These are phyloP conservation scores for Phaeosphaeriaceae sp. DNA, from an alignment of 2,329 filamentous ascomycete genomes.

Conservation along the genomic window DNA sequence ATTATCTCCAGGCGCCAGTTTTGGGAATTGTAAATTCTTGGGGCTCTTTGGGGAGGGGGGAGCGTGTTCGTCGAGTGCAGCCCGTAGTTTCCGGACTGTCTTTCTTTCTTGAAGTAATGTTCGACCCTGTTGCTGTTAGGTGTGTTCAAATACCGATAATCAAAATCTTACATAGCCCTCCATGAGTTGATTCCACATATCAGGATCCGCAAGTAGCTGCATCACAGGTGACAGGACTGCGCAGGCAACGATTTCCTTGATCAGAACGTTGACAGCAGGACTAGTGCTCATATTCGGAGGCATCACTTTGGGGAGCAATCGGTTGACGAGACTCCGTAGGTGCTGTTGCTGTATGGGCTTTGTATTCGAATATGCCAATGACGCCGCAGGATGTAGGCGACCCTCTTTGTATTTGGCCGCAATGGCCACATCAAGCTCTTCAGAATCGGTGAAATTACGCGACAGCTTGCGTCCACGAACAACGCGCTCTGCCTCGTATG, in stretches of 20 bases:
- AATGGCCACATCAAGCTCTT: slow-evolving; percentile 93
- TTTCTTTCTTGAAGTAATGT: slow-evolving; percentile 93
- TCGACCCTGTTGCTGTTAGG: slow-evolving; percentile 62
- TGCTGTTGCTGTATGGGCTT: slow-evolving; percentile 89
- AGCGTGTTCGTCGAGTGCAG: slow-evolving; percentile 91
- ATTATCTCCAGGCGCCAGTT: slow-evolving; percentile 79
- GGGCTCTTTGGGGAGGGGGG: slow-evolving; percentile 74
- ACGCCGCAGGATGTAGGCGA: slow-evolving; percentile 84
- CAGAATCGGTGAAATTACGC: slow-evolving; percentile 89
- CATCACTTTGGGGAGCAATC: slow-evolving; percentile 75
- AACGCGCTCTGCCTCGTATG: slow-evolving; percentile 85
- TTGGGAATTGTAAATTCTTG: slow-evolving; percentile 74
- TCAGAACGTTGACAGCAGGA: slow-evolving; percentile 76
- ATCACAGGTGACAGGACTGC: slow-evolving; percentile 86
- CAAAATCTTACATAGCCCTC: slow-evolving; percentile 70
- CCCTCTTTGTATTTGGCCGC: slow-evolving; percentile 92
- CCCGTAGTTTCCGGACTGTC: slow-evolving; percentile 88
- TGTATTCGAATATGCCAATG: slow-evolving; percentile 80
- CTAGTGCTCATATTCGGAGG: slow-evolving; percentile 78
- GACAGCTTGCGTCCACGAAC: slow-evolving; percentile 89
- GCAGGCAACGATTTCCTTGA: slow-evolving; percentile 91
- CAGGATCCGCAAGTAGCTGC: slow-evolving; percentile 82
- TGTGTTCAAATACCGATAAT: slow-evolving; percentile 10
- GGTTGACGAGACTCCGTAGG: slow-evolving; percentile 74
- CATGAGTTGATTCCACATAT: slow-evolving; percentile 97